Evolutionary conservation across 2,329 filamentous ascomycete genomes (phyloP).

Genomic region (Penicillium sp.): DNA sequence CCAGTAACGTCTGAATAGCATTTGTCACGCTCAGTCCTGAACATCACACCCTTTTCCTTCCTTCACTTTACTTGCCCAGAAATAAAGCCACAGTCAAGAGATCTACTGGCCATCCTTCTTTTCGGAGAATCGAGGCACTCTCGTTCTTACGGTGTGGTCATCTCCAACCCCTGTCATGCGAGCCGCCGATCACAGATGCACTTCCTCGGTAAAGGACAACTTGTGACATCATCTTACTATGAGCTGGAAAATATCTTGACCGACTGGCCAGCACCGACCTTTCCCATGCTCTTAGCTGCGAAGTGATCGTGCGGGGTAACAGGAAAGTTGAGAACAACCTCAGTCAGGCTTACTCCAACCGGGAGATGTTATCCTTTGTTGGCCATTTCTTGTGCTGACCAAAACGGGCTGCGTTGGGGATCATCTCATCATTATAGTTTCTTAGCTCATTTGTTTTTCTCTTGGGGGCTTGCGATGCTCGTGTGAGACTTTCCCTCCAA

Average conservation of each 20-base stretch:
- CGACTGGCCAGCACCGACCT: conserved; percentile 11
- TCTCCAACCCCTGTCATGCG: conserved; percentile 3
- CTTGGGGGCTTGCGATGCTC: not conserved
- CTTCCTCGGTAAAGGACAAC: not conserved
- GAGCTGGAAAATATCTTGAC: conserved; percentile 2
- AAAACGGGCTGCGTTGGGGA: not conserved
- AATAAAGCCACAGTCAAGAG: not conserved
- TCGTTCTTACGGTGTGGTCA: not conserved
- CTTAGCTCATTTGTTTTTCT: not conserved
- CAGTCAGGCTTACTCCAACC: not conserved
- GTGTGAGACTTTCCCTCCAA: not conserved
- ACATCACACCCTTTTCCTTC: no score
- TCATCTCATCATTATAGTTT: not conserved
- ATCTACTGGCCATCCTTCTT: not conserved
- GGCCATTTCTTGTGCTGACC: conserved; percentile 2
- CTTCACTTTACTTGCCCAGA: not conserved
- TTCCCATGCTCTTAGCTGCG: conserved; percentile 1
- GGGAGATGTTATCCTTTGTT: not conserved
- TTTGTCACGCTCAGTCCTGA: no score
- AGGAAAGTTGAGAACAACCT: not conserved
- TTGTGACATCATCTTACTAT: conserved; percentile 12
- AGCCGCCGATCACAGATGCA: conserved; percentile 8
- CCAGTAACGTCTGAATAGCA: no score
- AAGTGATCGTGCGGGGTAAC: conserved; percentile 5
- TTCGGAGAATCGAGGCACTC: not conserved